Evolutionary conservation across 257 asterid genomes (phyloP), one percentile per base, ranked within the genome.

Genomic region (Gynochthodes officinalis): DNA sequence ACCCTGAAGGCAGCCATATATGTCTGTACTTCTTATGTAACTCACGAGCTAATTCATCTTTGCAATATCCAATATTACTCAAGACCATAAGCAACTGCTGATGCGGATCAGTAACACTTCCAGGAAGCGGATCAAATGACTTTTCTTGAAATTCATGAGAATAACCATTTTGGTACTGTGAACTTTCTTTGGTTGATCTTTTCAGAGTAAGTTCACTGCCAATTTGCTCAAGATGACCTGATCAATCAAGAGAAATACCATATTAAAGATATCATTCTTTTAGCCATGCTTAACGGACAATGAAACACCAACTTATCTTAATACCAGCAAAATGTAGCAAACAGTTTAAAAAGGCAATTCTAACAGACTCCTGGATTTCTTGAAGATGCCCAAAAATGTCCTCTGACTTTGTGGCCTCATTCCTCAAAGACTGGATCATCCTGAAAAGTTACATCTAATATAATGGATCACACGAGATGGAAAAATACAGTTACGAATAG

Each of bases 31-130:
- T 91, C 70, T 78, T 81, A 79, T 84, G 86, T 76, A 91, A 78
- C 46, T 94, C 98, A 78, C 62, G 82, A 71, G 97, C 82, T 81
- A 94, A 96, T 78, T 91, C 99, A 52, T 94, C 99, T 84, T 89
- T 91, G 87, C 97, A 90, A 80, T 85, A 91, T 79, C 99, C 99
- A 72, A 94, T 90, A 84, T 94, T 94, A 78, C 99, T 94, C 80
- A 94, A 83, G 80, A 91, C 97, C 96, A 94, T 89, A 73, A 94
- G 88, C 79, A 91, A 82, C 86, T 86, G 88, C 75, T 86, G 91
- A 83, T 91, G 97, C 21, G 90, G 90, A 81, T 91, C 97, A 70
- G 69, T 74, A 66, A 88, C 79, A 82, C 96, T 87, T 80, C 95
- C 99, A 78, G 96, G 96, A 73, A 81, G 90, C 70, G 89, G 99